These are phyloP conservation scores for Diplodia sapinea DNA, from an alignment of 2,329 filamentous ascomycete genomes.

Conservation along the genomic window DNA sequence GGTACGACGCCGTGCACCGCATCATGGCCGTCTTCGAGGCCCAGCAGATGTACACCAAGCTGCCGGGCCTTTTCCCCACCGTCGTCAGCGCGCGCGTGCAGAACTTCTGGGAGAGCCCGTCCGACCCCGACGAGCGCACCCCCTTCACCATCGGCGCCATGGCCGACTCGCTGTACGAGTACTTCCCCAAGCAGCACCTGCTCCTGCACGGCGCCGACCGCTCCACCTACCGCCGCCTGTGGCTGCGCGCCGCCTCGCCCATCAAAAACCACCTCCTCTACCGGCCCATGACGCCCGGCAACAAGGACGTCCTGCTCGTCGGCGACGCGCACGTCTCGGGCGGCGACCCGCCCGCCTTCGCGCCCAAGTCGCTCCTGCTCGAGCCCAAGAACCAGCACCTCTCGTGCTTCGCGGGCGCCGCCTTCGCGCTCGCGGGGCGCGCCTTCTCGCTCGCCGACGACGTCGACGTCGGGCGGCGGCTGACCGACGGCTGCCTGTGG, in stretches of 20 bases:
- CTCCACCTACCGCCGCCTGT: slow-evolving; percentile 59
- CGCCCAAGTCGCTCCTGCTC: slow-evolving; percentile 32
- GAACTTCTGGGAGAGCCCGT: slow-evolving; percentile 34
- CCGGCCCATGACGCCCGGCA: slow-evolving; percentile 50
- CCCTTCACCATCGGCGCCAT: slow-evolving; percentile 47
- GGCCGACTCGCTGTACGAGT: slow-evolving; percentile 49
- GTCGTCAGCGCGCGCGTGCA: slow-evolving; percentile 46
- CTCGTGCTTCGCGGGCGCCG: slow-evolving; percentile 66
- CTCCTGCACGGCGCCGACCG: slow-evolving; percentile 50
- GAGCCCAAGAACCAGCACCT: slow-evolving; percentile 47
- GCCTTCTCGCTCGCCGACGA: slow-evolving; percentile 61
- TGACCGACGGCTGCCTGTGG: slow-evolving; percentile 68
- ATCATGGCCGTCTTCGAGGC: slow-evolving; percentile 43
- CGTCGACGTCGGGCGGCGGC: slow-evolving; percentile 60
- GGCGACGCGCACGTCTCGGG: slow-evolving; percentile 43
- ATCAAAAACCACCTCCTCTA: slow-evolving; percentile 57
- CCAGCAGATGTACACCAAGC: slow-evolving; percentile 40
- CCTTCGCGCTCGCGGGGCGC: slow-evolving; percentile 65
- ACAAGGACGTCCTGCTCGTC: slow-evolving; percentile 39
- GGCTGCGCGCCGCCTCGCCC: slow-evolving; percentile 56
- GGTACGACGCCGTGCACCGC: slow-evolving; percentile 46
- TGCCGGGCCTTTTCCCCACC: slow-evolving; percentile 48
- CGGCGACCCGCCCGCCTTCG: slow-evolving; percentile 32
- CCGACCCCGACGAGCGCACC: slow-evolving; percentile 33
- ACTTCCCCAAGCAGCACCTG: slow-evolving; percentile 49